These are phyloP conservation scores for Aureobasidium leucospermi DNA, from an alignment of 2,329 filamentous ascomycete genomes.

Conservation along the genomic window DNA sequence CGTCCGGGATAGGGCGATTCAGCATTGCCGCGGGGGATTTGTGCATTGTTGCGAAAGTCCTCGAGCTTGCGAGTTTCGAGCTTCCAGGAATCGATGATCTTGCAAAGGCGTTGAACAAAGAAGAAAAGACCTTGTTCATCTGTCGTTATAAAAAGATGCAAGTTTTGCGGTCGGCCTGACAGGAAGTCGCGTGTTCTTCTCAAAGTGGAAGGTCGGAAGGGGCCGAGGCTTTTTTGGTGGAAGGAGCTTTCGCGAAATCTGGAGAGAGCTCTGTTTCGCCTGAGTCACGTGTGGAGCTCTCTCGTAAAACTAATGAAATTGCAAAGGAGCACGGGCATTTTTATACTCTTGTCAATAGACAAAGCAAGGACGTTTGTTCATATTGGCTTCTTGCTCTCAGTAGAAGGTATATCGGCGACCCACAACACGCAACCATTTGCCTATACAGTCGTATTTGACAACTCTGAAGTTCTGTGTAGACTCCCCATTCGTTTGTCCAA, in stretches of 20 bases:
- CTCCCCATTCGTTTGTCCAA: neutral
- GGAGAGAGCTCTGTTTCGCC: conserved; percentile 3
- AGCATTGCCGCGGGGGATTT: conserved; percentile 17
- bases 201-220: conserved; percentile 2
- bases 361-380: neutral
- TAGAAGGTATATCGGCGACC: too few relatives aligned
- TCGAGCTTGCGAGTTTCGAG: neutral
- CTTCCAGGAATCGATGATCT: neutral
- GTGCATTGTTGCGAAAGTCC: conserved; percentile 15
- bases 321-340: neutral
- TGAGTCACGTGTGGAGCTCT: conserved; percentile 11
- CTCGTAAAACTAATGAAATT: neutral
- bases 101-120: neutral
- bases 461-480: neutral
- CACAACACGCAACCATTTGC: too few relatives aligned
- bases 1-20: conserved; percentile 10
- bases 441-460: neutral
- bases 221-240: conserved; percentile 1
- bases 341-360: neutral
- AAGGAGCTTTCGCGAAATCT: neutral
- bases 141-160: neutral
- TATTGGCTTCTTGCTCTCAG: too few relatives aligned
- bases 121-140: conserved; percentile 1
- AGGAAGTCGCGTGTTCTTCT: conserved; percentile 9
- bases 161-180: neutral